Percentiles rank a stretch among this genome's conserved stretches.
phyloP scores from a whole-genome alignment of 1,284 basidiomycete species.

The Serendipita sp. region DNA sequence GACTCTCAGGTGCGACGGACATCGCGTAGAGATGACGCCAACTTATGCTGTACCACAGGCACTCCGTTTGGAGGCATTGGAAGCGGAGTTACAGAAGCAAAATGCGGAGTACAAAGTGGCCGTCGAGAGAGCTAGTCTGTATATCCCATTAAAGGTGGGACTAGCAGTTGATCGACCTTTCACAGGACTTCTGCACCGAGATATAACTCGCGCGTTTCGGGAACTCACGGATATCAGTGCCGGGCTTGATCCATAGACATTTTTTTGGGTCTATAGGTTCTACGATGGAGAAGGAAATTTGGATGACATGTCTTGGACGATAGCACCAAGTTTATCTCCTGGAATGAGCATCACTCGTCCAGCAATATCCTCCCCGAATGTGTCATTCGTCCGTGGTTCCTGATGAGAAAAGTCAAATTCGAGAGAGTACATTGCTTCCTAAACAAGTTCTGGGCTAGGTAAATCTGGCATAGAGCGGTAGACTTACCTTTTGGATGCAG shows the following conservation, averaged over 20 bases:
- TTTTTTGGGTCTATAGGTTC: not conserved
- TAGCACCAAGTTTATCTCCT: slow-evolving; percentile 7
- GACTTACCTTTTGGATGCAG: slow-evolving; percentile 46
- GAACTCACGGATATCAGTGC: not conserved
- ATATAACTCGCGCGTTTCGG: not conserved
- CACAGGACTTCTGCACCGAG: not conserved
- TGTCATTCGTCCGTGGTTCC: slow-evolving; percentile 49
- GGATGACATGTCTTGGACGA: slow-evolving; percentile 9
- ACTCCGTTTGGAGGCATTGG: slow-evolving; percentile 42
- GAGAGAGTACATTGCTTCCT: slow-evolving; percentile 47
- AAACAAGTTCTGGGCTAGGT: slow-evolving; percentile 6
- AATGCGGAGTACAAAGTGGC: slow-evolving; percentile 61
- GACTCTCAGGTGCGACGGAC: slow-evolving; percentile 42
- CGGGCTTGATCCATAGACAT: not conserved
- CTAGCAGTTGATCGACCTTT: not conserved
- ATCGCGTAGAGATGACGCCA: not conserved
- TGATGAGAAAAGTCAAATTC: slow-evolving; percentile 55
- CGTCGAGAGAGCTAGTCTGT: slow-evolving; percentile 49
- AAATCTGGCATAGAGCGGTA: slow-evolving; percentile 8
- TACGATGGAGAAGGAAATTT: slow-evolving; percentile 1
- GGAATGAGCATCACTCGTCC: slow-evolving; percentile 62
- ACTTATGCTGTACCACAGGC: slow-evolving; percentile 31
- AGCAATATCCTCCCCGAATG: slow-evolving; percentile 68
- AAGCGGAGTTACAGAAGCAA: slow-evolving; percentile 50
- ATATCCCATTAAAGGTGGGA: not conserved